Percentiles rank a stretch among this genome's conserved stretches.
phyloP scores from a whole-genome alignment of 345 rosid genomes.

The Pugionium cornutum region DNA sequence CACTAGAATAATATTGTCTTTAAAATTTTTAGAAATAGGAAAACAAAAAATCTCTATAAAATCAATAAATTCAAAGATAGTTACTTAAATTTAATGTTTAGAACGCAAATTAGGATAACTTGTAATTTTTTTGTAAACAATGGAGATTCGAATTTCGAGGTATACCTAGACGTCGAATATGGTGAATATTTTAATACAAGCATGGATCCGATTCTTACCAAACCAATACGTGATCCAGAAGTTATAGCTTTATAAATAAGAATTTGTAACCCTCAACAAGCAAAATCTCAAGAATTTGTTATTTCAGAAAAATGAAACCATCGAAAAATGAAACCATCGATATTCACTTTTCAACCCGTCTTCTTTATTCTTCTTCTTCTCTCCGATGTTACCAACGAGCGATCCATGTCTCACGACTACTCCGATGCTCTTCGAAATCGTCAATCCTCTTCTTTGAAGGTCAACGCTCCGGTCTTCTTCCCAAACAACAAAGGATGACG shows the following conservation, averaged over 20 bases:
- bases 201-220: conserved; percentile 18
- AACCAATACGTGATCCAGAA: conserved; percentile 13
- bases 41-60: no score
- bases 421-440: conserved; percentile 70
- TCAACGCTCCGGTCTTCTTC: conserved; percentile 81
- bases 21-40: no score
- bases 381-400: conserved; percentile 27
- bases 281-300: not conserved
- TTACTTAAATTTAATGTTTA: no score
- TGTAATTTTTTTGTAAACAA: no score
- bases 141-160: no score
- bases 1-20: no score
- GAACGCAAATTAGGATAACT: no score
- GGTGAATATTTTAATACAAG: not conserved
- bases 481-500: conserved; percentile 57
- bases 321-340: no score
- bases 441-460: conserved; percentile 92
- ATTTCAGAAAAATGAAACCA: conserved; percentile 5
- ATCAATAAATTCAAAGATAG: no score
- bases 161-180: no score
- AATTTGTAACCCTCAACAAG: conserved; percentile 2
- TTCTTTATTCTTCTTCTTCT: conserved; percentile 3
- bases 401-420: conserved; percentile 61
- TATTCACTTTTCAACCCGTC: conserved; percentile 10
- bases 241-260: conserved; percentile 22